These are phyloP conservation scores for Funneliformis caledonium DNA, from an alignment of 371 early-diverging fungal genomes.

Conservation along the genomic window DNA sequence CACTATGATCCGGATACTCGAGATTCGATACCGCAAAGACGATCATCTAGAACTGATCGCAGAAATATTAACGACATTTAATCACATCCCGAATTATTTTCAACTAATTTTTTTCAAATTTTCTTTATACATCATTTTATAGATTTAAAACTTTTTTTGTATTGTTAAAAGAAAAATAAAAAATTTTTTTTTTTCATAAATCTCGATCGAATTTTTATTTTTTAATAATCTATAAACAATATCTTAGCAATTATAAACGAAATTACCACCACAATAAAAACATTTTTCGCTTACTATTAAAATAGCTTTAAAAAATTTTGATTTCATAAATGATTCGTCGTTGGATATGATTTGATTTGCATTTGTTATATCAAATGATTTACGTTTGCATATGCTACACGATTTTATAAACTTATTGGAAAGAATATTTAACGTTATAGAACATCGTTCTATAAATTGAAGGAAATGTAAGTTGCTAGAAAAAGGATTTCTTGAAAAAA, in stretches of 20 bases:
- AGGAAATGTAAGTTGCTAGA: not conserved
- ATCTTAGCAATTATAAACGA: constrained; percentile 8
- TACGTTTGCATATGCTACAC: constrained; percentile 28
- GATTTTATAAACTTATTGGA: constrained; percentile 10
- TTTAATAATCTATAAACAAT: not conserved
- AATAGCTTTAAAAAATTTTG: constrained; percentile 32
- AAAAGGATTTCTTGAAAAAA: not conserved
- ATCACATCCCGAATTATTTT: too few species aligned
- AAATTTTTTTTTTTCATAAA: too few species aligned
- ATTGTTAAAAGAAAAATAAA: too few species aligned
- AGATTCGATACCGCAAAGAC: too few species aligned
- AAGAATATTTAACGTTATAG: constrained; percentile 15
- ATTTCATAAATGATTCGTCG: not conserved
- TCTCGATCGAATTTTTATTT: not conserved
- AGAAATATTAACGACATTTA: too few species aligned
- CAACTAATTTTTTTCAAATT: too few species aligned
- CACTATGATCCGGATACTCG: too few species aligned
- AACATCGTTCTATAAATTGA: constrained; percentile 20
- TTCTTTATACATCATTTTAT: too few species aligned
- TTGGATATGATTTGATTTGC: not conserved
- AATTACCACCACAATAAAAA: constrained; percentile 32
- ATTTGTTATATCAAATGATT: not conserved
- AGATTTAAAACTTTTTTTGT: too few species aligned
- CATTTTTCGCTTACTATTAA: constrained; percentile 18
- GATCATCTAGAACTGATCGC: too few species aligned